Evolutionary conservation across 2,329 filamentous ascomycete species (phyloP).

Genomic region (Talaromyces sp.): DNA sequence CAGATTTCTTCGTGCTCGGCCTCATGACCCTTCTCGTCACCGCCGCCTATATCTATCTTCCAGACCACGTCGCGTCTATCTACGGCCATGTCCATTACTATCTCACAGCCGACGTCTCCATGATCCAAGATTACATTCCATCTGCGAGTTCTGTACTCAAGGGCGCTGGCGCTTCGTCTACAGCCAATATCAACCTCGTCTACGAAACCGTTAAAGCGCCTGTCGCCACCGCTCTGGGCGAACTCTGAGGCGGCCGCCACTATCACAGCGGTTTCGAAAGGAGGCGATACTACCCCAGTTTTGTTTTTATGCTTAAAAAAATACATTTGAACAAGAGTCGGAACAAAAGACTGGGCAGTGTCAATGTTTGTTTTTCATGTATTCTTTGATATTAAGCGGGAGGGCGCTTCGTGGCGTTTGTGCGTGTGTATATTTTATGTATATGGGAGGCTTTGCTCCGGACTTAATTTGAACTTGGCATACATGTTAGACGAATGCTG

Average conservation of each 20-base stretch:
- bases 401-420: constrained; percentile 3
- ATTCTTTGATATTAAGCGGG: constrained; percentile 1
- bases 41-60: constrained; percentile 85
- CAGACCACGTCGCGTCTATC: constrained; percentile 80
- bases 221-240: constrained; percentile 30
- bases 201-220: constrained; percentile 44
- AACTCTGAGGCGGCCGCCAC: constrained; percentile 18
- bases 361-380: background rate
- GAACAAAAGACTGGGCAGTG: background rate
- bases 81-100: constrained; percentile 89
- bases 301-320: background rate
- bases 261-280: background rate
- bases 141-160: constrained; percentile 29
- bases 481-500: background rate
- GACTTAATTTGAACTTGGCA: background rate
- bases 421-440: background rate
- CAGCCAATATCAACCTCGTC: constrained; percentile 38
- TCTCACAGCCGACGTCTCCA: constrained; percentile 66
- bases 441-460: background rate
- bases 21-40: constrained; percentile 80
- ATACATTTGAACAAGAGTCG: background rate
- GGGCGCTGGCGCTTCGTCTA: constrained; percentile 19
- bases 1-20: constrained; percentile 89
- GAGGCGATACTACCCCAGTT: background rate
- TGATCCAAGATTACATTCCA: constrained; percentile 27